These are phyloP conservation scores for Pythium phragmitis DNA, from an alignment of 352 stramenopile species.

Conservation along the genomic window DNA sequence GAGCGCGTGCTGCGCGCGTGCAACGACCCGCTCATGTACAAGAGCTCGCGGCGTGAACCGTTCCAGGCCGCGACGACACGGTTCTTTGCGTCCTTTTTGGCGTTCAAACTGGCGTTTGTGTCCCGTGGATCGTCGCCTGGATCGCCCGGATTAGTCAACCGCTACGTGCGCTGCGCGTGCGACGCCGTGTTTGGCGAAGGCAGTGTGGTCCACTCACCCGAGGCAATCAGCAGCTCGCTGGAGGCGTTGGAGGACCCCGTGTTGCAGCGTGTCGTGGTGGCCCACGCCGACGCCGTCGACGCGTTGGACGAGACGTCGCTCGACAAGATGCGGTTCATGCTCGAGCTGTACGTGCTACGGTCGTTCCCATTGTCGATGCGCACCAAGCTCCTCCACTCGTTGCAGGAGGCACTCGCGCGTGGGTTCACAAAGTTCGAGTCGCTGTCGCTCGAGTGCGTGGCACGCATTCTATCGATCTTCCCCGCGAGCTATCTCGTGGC, in stretches of 20 bases:
- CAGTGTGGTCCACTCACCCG: slow-evolving; percentile 56
- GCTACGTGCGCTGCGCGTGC: slow-evolving; percentile 29
- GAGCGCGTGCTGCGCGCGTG: slow-evolving; percentile 43
- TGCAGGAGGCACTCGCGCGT: slow-evolving; percentile 53
- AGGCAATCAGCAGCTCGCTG: slow-evolving; percentile 70
- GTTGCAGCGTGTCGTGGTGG: slow-evolving; percentile 15
- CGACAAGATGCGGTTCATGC: slow-evolving; percentile 58
- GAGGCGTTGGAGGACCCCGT: slow-evolving; percentile 46
- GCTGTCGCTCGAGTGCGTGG: slow-evolving; percentile 42
- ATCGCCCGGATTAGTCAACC: slow-evolving; percentile 23
- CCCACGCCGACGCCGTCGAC: slow-evolving; percentile 4
- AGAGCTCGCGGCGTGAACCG: slow-evolving; percentile 35
- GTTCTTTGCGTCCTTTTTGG: slow-evolving; percentile 26
- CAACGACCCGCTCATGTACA: slow-evolving; percentile 81
- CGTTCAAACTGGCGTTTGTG: slow-evolving; percentile 17
- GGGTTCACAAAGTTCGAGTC: slow-evolving; percentile 41
- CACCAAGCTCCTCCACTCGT: slow-evolving; percentile 42
- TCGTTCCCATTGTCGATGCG: slow-evolving; percentile 73
- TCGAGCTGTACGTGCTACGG: slow-evolving; percentile 72
- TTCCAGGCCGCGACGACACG: slow-evolving; percentile 28
- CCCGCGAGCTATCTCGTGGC: slow-evolving; percentile 35
- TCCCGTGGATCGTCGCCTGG: slow-evolving; percentile 3
- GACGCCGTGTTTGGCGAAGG: slow-evolving; percentile 53
- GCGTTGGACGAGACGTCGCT: slow-evolving; percentile 37
- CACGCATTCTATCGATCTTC: slow-evolving; percentile 56